Base-by-base conservation (phyloP, 495 filamentous ascomycete genomes). In the Penicillium odoratum region DNA sequence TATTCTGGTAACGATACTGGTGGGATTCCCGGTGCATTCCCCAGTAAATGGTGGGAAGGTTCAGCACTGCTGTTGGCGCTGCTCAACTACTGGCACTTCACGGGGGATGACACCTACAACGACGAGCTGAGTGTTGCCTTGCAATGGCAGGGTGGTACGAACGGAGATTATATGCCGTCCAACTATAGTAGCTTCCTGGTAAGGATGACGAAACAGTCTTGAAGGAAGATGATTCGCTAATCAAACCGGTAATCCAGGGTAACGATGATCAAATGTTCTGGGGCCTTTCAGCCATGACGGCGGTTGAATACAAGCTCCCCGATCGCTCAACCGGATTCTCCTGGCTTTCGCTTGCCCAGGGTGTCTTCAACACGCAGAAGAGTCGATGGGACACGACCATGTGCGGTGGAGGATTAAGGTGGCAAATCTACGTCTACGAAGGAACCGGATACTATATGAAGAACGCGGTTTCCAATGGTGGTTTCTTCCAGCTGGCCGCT, bases 201-300 rank as follows among this genome's bases (percentile, higher is more conserved):
- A 29, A 47, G 42, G 13, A 11, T 11, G 6, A 11, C 4, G 6
- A 36, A 4, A 9, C 10, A 36, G 9, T 11, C 33, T 9, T 11
- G 33, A 36, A 7, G 3, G 31, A 33, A 9, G 33, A 36, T 36
- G 33, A 21, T 21, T 21, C 21, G 21, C 21, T 21, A 21, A 21
- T 21, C 21, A 21, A 21, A 21, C 21, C 21, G 21, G 1, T 21
- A 21, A 21, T 7, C 40, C 16, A 67, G 64, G 65, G 85, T 30
- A 89, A 89, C 59, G 86, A 88, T 58, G 86, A 89, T 60, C 88
- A 91, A 71, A 83, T 83, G 28, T 91, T 90, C 72, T 93, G 90
- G 90, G 85, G 76, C 3, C 77, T 92, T 25, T 74, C 85, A 26
- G 81, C 86, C 51, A 81, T 93, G 59, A 73, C 83, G 2, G 90